phyloP scores from a whole-genome alignment of 176 grass and related monocot genomes.

The Ampelocalamus luodianensis region DNA sequence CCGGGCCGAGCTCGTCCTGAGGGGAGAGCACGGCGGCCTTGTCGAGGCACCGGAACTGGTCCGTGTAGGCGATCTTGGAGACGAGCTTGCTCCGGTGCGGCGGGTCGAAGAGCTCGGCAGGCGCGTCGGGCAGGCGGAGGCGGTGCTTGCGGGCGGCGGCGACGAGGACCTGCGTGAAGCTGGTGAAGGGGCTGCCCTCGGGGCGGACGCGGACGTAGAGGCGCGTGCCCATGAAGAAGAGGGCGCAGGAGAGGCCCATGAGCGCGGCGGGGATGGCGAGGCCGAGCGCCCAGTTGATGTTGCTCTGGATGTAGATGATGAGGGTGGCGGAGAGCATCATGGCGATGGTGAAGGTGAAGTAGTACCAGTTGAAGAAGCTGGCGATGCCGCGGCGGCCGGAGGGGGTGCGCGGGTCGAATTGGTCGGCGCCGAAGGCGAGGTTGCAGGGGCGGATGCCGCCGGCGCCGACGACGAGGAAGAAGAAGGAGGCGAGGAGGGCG shows the following conservation, averaged over 20 bases:
- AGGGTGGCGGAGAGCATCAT: constrained; percentile 66
- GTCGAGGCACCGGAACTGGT: constrained; percentile 74
- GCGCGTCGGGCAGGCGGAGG: neutral
- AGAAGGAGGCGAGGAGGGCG: constrained; percentile 51
- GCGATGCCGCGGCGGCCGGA: constrained; percentile 18
- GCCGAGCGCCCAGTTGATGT: constrained; percentile 65
- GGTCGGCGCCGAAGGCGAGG: constrained; percentile 84
- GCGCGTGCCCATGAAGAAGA: constrained; percentile 64
- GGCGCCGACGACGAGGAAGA: constrained; percentile 55
- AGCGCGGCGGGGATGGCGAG: constrained; percentile 56
- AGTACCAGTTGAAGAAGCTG: constrained; percentile 95
- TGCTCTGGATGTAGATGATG: constrained; percentile 87
- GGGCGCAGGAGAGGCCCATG: constrained; percentile 59
- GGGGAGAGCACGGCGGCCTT: constrained; percentile 50
- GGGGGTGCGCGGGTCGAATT: constrained; percentile 56
- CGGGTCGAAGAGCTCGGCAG: constrained; percentile 51
- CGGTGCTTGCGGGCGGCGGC: constrained; percentile 57
- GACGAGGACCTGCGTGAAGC: constrained; percentile 50
- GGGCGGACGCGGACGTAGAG: constrained; percentile 61
- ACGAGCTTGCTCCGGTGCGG: constrained; percentile 63
- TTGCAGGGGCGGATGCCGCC: constrained; percentile 85
- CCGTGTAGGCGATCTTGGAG: constrained; percentile 60
- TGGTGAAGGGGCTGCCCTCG: constrained; percentile 74
- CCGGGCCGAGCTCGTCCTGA: constrained; percentile 19
- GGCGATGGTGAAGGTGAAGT: constrained; percentile 69